A percentile compares a stretch with the other conserved stretches of the same genome.
Evolutionary conservation across 208 protist species (phyloP).

Genomic region (Acanthamoeba culbertsoni): DNA sequence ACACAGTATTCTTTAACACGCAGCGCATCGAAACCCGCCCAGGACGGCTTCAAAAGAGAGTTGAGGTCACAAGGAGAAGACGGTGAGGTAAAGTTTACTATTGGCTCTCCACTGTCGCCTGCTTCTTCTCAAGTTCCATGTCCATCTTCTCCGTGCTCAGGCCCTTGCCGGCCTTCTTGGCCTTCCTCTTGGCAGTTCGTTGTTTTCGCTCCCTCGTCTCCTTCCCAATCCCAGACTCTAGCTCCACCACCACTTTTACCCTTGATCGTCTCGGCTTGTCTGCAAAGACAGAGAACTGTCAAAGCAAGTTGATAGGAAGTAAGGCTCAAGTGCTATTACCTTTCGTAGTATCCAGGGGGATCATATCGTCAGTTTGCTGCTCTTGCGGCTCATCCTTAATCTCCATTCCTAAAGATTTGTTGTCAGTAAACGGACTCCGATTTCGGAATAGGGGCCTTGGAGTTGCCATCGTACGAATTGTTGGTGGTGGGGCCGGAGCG

Average conservation of each 20-base stretch:
- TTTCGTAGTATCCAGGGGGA: background rate
- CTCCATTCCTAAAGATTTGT: background rate
- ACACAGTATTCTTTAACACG: too few relatives aligned
- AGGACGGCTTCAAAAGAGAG: too few relatives aligned
- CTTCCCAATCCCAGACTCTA: background rate
- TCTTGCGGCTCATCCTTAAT: background rate
- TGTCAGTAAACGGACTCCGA: too few relatives aligned
- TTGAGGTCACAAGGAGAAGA: too few relatives aligned
- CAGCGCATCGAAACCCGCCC: too few relatives aligned
- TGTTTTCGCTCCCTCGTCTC: conserved; percentile 22
- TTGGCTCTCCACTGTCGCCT: too few relatives aligned
- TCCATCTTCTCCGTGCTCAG: conserved; percentile 36
- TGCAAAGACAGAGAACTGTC: background rate
- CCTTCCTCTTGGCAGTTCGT: conserved; percentile 17
- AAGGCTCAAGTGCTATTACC: background rate
- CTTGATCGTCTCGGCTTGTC: background rate
- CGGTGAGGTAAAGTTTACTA: background rate
- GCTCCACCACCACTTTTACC: conserved; percentile 10
- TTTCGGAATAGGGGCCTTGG: too few relatives aligned
- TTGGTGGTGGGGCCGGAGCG: background rate
- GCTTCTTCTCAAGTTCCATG: background rate
- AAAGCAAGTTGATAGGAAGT: background rate
- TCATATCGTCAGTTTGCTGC: background rate
- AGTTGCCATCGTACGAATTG: background rate
- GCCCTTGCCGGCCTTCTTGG: background rate